phyloP scores from a whole-genome alignment of 352 stramenopile species.

The Pythium rishiriense region DNA sequence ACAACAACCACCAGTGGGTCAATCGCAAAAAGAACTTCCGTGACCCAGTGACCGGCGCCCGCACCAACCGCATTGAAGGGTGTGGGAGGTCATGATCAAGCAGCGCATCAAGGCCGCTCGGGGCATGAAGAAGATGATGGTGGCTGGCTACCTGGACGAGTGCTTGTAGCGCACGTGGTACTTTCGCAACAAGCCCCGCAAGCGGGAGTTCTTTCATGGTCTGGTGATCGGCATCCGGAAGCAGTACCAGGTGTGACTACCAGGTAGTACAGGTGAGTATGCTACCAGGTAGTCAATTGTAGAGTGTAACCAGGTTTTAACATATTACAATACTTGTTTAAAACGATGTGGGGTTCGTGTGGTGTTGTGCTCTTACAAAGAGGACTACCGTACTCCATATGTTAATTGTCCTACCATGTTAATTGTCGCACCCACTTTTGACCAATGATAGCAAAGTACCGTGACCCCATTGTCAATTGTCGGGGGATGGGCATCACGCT shows the following conservation, averaged over 20 bases:
- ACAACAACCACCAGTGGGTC: constrained; percentile 20
- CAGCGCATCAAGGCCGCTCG: constrained; percentile 18
- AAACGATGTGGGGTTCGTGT: no score
- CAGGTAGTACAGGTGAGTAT: no score
- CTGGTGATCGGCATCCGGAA: no score
- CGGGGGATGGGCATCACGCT: constrained; percentile 7
- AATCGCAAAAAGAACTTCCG: constrained; percentile 13
- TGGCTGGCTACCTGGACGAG: constrained; percentile 19
- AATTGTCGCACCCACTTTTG: constrained; percentile 13
- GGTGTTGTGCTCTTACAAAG: no score
- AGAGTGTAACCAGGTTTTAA: no score
- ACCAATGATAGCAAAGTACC: constrained; percentile 11
- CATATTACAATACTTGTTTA: no score
- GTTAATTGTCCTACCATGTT: constrained; percentile 15
- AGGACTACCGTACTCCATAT: constrained; percentile 12
- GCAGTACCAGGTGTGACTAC: no score
- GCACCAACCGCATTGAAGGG: constrained; percentile 21
- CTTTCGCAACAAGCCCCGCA: neutral
- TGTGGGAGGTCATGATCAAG: constrained; percentile 23
- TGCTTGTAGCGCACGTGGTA: constrained; percentile 16
- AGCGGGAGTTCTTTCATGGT: no score
- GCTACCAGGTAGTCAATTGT: no score
- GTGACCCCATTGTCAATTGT: constrained; percentile 10
- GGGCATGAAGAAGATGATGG: neutral
- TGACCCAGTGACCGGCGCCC: constrained; percentile 13